Base-by-base conservation (phyloP, 1,284 basidiomycete genomes). In the Serendipita sp. region DNA sequence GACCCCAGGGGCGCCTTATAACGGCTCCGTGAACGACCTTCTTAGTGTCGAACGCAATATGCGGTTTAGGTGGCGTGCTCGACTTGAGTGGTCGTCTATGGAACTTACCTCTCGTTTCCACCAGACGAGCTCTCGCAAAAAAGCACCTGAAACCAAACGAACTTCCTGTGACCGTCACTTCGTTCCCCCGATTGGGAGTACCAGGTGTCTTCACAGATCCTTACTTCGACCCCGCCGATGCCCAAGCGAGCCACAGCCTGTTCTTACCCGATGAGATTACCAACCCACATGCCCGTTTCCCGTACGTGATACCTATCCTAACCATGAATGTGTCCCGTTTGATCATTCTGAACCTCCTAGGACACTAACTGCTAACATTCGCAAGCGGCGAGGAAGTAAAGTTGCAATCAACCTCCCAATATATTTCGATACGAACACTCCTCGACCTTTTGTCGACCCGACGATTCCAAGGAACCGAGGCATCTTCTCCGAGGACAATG, bases 221-320 rank as follows among this genome's bases (percentile, higher is more conserved):
- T 2, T 83, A 88, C 71, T 88, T 79, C 67, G 80, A 84, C 65
- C 87, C 93, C 3, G 77, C 77, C 4, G 73, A 80, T 67, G 91
- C 93, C 4, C 76, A 86, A 61, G 91, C 87, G 13, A 93, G 90
- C 67, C 89, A 91, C 71, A 94, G 91, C 72, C 75, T 97, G 65
- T 99, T 99, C 77, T 79, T 99, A 15, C 92, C 94, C 0, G 89
- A 99, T 72, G 85, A 98, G 74, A 85, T 99, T 67, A 97, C 93
- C 60, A 99, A 97, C 74, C 92, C 92, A 35, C 96, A 99, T 75
- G 92, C 88, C 50, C 88, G 96, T 64, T 99, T 98, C 77, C 95
- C 93, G 88, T 95, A 67, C 75, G 90, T 83, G 17, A n/a, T 29
- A 63, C 61, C 42, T 63, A 32, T 63, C 41, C 42, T 60, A 60